These are phyloP conservation scores for Erodium chrysanthum DNA, from an alignment of 441 rosid species.

Conservation along the genomic window DNA sequence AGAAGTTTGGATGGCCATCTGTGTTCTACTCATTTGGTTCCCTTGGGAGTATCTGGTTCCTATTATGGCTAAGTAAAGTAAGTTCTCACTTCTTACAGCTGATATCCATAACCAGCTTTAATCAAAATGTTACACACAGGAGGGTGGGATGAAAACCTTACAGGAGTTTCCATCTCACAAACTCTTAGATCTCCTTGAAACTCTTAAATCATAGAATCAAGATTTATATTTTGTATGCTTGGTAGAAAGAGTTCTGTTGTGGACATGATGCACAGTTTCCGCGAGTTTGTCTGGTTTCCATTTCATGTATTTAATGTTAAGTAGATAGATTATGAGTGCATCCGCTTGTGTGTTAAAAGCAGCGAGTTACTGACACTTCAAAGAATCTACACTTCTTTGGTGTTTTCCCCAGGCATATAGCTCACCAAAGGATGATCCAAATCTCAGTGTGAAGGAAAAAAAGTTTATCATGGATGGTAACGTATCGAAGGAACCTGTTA, in stretches of 20 bases:
- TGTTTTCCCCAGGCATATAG: conserved; percentile 64
- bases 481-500: conserved; percentile 62
- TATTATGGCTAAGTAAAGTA: conserved; percentile 64
- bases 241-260: not conserved
- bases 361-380: not conserved
- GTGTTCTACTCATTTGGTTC: conserved; percentile 92
- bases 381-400: conserved; percentile 12
- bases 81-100: conserved; percentile 20
- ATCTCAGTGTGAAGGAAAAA: conserved; percentile 56
- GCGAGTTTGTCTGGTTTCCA: not conserved
- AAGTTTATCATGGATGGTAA: conserved; percentile 54
- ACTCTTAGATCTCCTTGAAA: not conserved
- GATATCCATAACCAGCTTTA: not conserved
- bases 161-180: not conserved
- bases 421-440: conserved; percentile 79
- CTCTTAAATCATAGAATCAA: not conserved
- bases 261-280: not conserved
- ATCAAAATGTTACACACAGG: not conserved
- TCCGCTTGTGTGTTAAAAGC: not conserved
- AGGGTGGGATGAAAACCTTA: not conserved
- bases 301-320: not conserved
- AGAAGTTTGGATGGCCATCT: conserved; percentile 89
- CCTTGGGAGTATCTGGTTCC: conserved; percentile 89
- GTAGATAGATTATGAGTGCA: not conserved
- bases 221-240: not conserved